These are phyloP conservation scores for Corylus heterophylla DNA, from an alignment of 306 rosid species.

Conservation along the genomic window DNA sequence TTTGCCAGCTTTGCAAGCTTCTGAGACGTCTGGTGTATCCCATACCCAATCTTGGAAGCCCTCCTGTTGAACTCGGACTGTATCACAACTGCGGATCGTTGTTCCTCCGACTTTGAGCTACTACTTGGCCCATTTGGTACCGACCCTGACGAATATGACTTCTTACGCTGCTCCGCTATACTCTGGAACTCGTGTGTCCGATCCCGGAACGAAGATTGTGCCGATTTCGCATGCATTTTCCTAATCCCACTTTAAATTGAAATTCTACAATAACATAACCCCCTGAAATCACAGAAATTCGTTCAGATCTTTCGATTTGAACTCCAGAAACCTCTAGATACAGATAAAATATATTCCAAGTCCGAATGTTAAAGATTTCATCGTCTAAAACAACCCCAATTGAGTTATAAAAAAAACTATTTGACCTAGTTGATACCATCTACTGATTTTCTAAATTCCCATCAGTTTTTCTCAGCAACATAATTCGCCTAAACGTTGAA, in stretches of 20 bases:
- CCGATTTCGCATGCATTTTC: constrained; percentile 61
- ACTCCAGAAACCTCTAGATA: neutral
- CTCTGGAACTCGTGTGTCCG: constrained; percentile 78
- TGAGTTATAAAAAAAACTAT: neutral
- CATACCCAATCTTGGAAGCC: constrained; percentile 87
- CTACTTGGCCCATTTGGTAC: constrained; percentile 55
- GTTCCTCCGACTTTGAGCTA: constrained; percentile 70
- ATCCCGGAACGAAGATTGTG: constrained; percentile 83
- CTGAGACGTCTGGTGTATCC: constrained; percentile 92
- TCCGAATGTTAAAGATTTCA: neutral
- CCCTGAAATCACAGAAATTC: constrained; percentile 25
- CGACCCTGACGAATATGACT: constrained; percentile 48
- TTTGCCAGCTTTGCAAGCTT: constrained; percentile 89
- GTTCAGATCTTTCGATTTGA: constrained; percentile 4
- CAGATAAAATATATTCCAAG: neutral
- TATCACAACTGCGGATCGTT: constrained; percentile 58
- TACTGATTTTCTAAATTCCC: neutral
- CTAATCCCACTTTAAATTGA: constrained; percentile 21
- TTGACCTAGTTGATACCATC: neutral
- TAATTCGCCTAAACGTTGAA: neutral
- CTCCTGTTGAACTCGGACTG: constrained; percentile 83
- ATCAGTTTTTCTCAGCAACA: neutral
- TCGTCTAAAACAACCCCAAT: neutral
- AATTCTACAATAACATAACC: constrained; percentile 39
- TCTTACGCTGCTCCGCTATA: constrained; percentile 75